Evolutionary conservation across 2,329 filamentous ascomycete genomes (phyloP), one percentile per base, ranked within the genome.

Genomic region (Tolypocladium endophyticum): DNA sequence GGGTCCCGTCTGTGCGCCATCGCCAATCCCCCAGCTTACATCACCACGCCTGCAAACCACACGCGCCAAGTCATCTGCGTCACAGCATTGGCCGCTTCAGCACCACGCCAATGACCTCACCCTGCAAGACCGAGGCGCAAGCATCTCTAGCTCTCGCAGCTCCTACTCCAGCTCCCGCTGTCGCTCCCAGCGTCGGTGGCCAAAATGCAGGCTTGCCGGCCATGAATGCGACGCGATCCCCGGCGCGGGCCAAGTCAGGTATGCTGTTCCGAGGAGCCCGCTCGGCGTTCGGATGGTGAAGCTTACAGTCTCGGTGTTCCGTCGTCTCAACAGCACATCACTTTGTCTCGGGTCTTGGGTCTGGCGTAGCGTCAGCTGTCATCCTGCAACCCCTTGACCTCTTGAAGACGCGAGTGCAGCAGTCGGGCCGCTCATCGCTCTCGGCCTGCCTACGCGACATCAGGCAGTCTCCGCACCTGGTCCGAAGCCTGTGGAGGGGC

Each of bases 321-420:
- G 12, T 53, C 30, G 50, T 35, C 50, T 16, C 18, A 35, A 63
- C 67, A 89, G 87, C 84, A 65, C 92, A 90, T 72, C 94, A 97
- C 77, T 96, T 97, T 73, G 76, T 87, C 65, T 93, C 92, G 64
- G 94, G 94, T 63, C 84, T 97, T 59, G 85, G 85, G 69, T 97
- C 92, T 9, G 94, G 94, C 68, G 82, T 96, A 57, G 84, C 90
- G 64, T 94, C 92, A 58, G 92, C 94, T 59, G 86, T 96, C 61
- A 86, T 97, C 59, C 84, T 99, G 20, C 94, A 99, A 74, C 94
- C 94, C 33, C 89, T 94, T 69, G 94, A 99, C 75, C 87, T 99
- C 4, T 86, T 99, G 71, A 99, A 99, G 76, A 99, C 94, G 36
- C 88, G 94, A 55, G 87, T 97, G 47, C 94, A 99, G 72, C 94